Evolutionary conservation across 768 basidiomycete species (phyloP), one percentile per base, ranked within the genome.

Genomic region (Sarcodon aspratus): DNA sequence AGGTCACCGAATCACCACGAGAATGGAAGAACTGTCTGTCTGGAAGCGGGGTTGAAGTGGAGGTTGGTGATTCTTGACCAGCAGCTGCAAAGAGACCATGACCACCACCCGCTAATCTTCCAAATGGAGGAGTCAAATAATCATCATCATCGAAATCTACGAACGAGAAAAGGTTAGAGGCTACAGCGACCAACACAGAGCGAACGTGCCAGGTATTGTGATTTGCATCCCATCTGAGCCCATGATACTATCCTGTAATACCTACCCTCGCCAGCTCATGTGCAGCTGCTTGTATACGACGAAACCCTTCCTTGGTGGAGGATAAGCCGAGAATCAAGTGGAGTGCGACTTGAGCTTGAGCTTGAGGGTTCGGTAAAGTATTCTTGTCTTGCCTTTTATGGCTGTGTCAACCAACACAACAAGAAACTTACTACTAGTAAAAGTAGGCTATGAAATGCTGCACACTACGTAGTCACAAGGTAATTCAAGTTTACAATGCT

Each of bases 91-190:
- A 27, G 3, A 27, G 21, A 44, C 57, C 57, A 63, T 49, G 47
- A 35, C 63, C 61, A 9, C 66, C 63, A 37, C 62, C 65, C 33
- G 68, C 68, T 32, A 54, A 47, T 74, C 85, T 79, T 48, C 84
- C 82, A 65, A 90, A 89, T 1, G 85, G 79, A 17, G 75, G 68
- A 15, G 85, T 78, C 3, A 74, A 76, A 56, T 85, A 81, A 53
- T 85, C 84, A 55, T 88, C 85, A 55, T 82, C 86, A 56, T 82
- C 83, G 64, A 91, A 83, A 61, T 87, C 88, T 91, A 57, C 42
- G 21, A 9, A 36, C 11, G 42, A 6, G 33, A 37, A 33, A 50
- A 45, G 43, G 21, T 31, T 35, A 46, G 44, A 43, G n/a, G 32
- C 18, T 32, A 7, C 27, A 40, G 12, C 36, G 12, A 44, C 43